Base-by-base conservation (phyloP, 768 basidiomycete species). In the Phylloporus rhodoxanthus region DNA sequence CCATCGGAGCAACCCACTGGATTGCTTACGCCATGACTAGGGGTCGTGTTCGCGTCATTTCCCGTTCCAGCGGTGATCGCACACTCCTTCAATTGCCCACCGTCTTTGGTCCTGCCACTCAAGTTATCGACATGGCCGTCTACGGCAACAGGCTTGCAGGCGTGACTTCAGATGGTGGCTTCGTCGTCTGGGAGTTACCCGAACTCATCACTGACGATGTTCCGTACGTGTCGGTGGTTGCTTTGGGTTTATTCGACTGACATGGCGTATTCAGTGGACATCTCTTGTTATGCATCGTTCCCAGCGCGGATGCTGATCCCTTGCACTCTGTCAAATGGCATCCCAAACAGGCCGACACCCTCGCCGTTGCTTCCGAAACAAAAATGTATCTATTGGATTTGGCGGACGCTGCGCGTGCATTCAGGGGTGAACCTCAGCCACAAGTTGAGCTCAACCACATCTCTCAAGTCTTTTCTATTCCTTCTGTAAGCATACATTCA, bases 1-100 rank as follows among this genome's bases (percentile, higher is more conserved):
- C 90, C 28, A 91, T 92, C 47, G 90, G 90, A 9, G 90, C 90
- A 13, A 91, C 90, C 5, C 86, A 89, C 61, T 92, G 90, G 87
- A 90, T 92, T 51, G 90, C 90, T 14, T 91, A 92, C 60, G 90
- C 89, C 21, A 92, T 92, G 90, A 91, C 86, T 5, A 81, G 85
- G 71, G 87, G 85, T 81, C 88, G 90, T 52, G 85, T 92, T 44
- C 85, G 90, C 38, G 85, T 92, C 45, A 92, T 91, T 52, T 91
- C 89, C 19, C 79, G 90, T 45, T 87, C 88, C 20, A 91, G 88
- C 56, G 90, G 90, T 32, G 88, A 91, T 66, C 83, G 90, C 45
- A 91, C 90, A 7, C 71, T 92, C 2, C 76, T 92, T n/a, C 86
- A 90, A 60, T 72, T 91, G 39, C 84, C 81, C 14, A 63, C 67